These are phyloP conservation scores for Mycena rosella DNA, from an alignment of 768 basidiomycete genomes.

Conservation along the genomic window DNA sequence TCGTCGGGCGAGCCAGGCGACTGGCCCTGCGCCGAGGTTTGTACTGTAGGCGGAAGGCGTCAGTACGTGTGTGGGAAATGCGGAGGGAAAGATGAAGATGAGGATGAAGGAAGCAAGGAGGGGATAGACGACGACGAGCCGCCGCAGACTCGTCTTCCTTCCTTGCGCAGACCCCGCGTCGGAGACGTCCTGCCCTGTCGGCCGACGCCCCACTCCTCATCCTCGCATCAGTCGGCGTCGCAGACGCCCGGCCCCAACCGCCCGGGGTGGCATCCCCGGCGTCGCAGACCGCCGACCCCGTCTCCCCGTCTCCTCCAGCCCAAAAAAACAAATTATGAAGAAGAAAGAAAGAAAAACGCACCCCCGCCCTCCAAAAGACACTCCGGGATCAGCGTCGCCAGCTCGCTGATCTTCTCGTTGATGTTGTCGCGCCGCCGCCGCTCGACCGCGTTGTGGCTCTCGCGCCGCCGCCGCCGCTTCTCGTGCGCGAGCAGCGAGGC, in stretches of 20 bases:
- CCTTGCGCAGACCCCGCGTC: too few relatives aligned
- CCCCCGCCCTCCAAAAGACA: slow-evolving; percentile 76
- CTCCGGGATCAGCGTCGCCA: slow-evolving; percentile 91
- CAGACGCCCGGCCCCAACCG: too few relatives aligned
- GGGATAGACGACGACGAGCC: neutral
- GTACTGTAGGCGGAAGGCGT: neutral
- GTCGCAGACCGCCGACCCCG: too few relatives aligned
- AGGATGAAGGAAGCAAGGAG: neutral
- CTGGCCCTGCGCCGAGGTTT: slow-evolving; percentile 22
- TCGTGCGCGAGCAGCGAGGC: slow-evolving; percentile 79
- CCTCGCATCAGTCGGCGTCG: too few relatives aligned
- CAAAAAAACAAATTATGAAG: neutral
- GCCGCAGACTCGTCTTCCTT: too few relatives aligned
- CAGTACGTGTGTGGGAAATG: neutral
- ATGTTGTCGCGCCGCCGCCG: slow-evolving; percentile 90
- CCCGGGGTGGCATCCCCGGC: too few relatives aligned
- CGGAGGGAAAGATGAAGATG: neutral
- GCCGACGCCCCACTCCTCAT: too few relatives aligned
- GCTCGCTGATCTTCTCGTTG: slow-evolving; percentile 94
- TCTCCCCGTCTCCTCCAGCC: neutral
- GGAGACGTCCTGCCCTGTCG: too few relatives aligned
- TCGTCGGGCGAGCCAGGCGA: slow-evolving; percentile 30
- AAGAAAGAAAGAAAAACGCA: slow-evolving; percentile 25
- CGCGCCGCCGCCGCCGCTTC: slow-evolving; percentile 83
- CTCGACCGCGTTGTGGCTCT: slow-evolving; percentile 95